Base-by-base conservation (phyloP, 2,329 filamentous ascomycete species). In the Arthrobotrys pseudoclavata region DNA sequence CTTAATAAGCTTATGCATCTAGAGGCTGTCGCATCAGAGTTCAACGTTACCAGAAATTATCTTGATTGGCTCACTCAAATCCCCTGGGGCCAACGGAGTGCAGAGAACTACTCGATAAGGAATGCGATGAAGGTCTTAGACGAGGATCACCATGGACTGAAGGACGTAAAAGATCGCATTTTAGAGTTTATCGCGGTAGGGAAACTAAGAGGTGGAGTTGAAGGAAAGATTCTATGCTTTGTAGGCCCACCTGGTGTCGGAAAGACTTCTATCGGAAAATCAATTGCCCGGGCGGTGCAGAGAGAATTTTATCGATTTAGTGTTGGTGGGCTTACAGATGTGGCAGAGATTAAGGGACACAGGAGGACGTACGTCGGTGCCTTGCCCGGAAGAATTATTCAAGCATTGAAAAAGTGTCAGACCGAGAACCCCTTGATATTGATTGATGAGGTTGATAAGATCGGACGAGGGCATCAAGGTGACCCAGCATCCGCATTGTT, bases 221-320 rank as follows among this genome's bases (percentile, higher is more conserved):
- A 99, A 84, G 96, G 96, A 83, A 99, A 99, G 86, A 99, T 99
- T 67, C 86, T 99, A 45, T 99, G 96, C 85, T 95, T 99, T 83
- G 96, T 99, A 69, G 96, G 96, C 0, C 96, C 96, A 64, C 96
- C 96, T 18, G 81, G 96, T 86, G 96, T 99, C 26, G 96, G 96
- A 82, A 99, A 99, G 87, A 99, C 96, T 1, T 97, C 94, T 84
- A 99, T 99, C 80, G 96, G 96, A 83, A 99, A 99, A 84, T 98
- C 94, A 0, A 97, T 99, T 81, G 96, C 96, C 15, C 89, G 95
- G 69, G 96, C 96, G 29, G 86, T 99, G 72, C 97, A 97, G 85
- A 88, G 96, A 75, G 91, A 99, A 83, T 99, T 99, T 86, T 99
- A 99, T 86, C 90, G 96, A 81, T 99, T 99, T 87, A 97, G 94